A percentile compares a stretch with the other conserved stretches of the same genome.
These are phyloP conservation scores for Ascomycota sp. DNA, from an alignment of 2,329 filamentous ascomycete genomes.

Conservation along the genomic window DNA sequence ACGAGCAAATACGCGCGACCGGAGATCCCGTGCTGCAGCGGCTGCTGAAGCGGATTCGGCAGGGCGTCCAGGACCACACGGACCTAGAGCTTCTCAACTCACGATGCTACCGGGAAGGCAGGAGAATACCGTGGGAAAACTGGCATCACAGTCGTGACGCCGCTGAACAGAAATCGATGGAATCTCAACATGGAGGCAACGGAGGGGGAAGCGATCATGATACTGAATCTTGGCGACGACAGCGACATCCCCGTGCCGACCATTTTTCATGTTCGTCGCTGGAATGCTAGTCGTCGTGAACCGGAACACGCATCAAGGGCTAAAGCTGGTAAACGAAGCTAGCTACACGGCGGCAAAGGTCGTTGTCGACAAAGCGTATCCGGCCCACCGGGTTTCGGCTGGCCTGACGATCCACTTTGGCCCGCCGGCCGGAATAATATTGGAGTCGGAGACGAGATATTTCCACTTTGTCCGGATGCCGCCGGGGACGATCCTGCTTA, in stretches of 20 bases:
- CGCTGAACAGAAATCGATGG: too few species aligned
- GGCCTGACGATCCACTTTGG: background rate
- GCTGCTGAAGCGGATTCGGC: conserved; percentile 1
- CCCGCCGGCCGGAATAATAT: background rate
- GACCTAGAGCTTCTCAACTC: too few species aligned
- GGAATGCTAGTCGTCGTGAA: background rate
- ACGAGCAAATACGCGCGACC: conserved; percentile 1
- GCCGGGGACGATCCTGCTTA: background rate
- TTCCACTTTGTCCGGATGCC: background rate
- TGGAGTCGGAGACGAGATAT: background rate
- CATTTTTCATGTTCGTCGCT: conserved; percentile 1
- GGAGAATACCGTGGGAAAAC: too few species aligned
- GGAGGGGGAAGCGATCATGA: background rate
- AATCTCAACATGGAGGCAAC: too few species aligned
- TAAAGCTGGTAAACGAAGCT: conserved; percentile 1
- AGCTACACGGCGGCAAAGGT: conserved; percentile 1
- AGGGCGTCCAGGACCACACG: too few species aligned
- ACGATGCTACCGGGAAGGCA: too few species aligned
- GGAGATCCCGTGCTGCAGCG: conserved; percentile 1
- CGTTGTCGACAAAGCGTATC: too few species aligned
- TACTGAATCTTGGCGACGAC: conserved; percentile 1
- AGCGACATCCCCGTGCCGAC: conserved; percentile 1
- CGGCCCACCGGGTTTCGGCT: background rate
- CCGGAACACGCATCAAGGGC: conserved; percentile 1
- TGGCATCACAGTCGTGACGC: too few species aligned